These are phyloP conservation scores for Pinus taeda DNA, from an alignment of 75 land plant species.

Conservation along the genomic window DNA sequence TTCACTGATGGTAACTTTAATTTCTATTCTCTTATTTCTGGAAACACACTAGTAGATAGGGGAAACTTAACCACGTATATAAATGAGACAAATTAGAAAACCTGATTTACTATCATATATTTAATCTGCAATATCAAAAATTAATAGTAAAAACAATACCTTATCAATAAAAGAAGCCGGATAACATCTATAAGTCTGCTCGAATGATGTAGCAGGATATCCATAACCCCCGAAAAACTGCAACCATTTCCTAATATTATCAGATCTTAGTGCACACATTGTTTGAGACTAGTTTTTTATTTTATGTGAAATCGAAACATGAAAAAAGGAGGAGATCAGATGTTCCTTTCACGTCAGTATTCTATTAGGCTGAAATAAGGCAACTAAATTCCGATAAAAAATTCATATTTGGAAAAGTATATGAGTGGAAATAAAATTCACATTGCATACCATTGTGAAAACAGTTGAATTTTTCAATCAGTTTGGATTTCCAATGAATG, in stretches of 20 bases:
- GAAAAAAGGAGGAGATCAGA: background rate
- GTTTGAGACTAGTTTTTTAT: background rate
- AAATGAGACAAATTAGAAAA: too few species aligned
- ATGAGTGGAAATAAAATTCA: background rate
- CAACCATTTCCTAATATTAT: conserved; percentile 8
- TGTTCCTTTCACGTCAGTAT: background rate
- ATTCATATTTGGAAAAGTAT: background rate
- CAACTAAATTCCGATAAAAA: background rate
- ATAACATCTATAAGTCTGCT: conserved; percentile 59
- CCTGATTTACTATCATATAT: too few species aligned
- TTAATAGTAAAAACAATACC: conserved; percentile 15
- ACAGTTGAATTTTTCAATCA: background rate
- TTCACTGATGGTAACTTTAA: too few species aligned
- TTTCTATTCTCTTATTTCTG: too few species aligned
- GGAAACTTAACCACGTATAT: too few species aligned
- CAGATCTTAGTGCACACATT: background rate
- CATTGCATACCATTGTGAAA: conserved; percentile 2
- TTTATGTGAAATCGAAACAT: background rate
- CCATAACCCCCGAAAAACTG: conserved; percentile 51
- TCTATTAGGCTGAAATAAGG: background rate
- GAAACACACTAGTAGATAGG: too few species aligned
- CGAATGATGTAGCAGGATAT: conserved; percentile 35
- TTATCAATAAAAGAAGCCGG: conserved; percentile 62
- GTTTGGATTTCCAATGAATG: background rate
- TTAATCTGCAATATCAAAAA: too few species aligned